These are phyloP conservation scores for Paramecium pentaurelia DNA, from an alignment of 73 alveolate genomes.

Conservation along the genomic window DNA sequence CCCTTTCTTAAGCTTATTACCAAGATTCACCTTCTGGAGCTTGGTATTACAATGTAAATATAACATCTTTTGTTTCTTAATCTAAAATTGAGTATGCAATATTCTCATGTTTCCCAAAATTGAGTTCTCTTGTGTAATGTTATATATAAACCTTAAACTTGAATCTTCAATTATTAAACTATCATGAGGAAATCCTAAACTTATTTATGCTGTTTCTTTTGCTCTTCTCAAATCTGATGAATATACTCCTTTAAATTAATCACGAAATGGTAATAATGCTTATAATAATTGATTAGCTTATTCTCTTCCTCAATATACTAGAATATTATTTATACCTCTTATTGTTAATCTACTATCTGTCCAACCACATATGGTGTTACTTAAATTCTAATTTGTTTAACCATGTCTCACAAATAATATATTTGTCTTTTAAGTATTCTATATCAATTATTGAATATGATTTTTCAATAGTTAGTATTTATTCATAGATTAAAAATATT, in stretches of 20 bases:
- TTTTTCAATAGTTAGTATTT: not conserved
- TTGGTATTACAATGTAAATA: not conserved
- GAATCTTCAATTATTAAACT: not conserved
- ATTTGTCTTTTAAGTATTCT: not conserved
- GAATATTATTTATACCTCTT: slow-evolving; percentile 8
- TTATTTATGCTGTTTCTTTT: slow-evolving; percentile 48
- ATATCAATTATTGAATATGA: not conserved
- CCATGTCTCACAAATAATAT: slow-evolving; percentile 52
- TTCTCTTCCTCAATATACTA: slow-evolving; percentile 30
- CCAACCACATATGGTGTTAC: slow-evolving; percentile 48
- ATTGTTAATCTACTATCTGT: slow-evolving; percentile 45
- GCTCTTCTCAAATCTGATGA: slow-evolving; percentile 49
- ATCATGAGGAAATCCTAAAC: slow-evolving; percentile 55
- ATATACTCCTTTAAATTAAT: not conserved
- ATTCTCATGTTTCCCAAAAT: slow-evolving; percentile 51
- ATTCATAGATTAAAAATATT: not conserved
- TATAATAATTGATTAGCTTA: slow-evolving; percentile 22
- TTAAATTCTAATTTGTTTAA: slow-evolving; percentile 6
- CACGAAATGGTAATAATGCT: not conserved
- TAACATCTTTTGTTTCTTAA: slow-evolving; percentile 21
- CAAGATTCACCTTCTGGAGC: slow-evolving; percentile 51
- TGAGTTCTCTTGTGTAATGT: slow-evolving; percentile 16
- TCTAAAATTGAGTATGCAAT: slow-evolving; percentile 8
- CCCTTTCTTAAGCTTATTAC: slow-evolving; percentile 43
- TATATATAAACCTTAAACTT: not conserved